A percentile compares a stretch with the other conserved stretches of the same genome.
These are phyloP conservation scores for Trichosporon sp. DNA, from an alignment of 1,284 basidiomycete species.

Conservation along the genomic window DNA sequence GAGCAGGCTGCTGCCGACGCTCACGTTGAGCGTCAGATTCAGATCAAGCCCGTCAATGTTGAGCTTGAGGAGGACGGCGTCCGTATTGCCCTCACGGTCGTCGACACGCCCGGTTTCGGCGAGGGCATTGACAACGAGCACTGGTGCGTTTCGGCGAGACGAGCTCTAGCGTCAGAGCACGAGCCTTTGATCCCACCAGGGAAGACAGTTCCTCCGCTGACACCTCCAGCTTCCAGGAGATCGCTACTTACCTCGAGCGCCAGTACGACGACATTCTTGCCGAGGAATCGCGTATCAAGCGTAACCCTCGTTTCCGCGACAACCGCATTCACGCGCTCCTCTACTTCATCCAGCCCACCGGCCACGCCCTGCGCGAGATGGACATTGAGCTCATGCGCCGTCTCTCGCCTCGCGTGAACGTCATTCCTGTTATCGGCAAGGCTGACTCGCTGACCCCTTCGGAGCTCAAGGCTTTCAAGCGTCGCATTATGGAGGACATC, in stretches of 20 bases:
- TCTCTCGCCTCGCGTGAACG: constrained; percentile 93
- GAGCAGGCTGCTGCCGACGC: constrained; percentile 60
- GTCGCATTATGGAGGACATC: constrained; percentile 96
- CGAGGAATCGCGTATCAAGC: constrained; percentile 98
- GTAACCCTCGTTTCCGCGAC: constrained; percentile 98
- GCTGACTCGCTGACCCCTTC: constrained; percentile 88
- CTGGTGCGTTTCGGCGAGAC: constrained; percentile 61
- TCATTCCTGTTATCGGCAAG: constrained; percentile 98
- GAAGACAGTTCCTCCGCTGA: background rate
- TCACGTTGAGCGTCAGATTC: constrained; percentile 89
- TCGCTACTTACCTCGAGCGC: constrained; percentile 92
- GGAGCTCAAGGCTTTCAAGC: constrained; percentile 88
- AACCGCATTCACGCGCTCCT: constrained; percentile 92
- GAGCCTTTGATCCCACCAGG: background rate
- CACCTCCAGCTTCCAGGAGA: constrained; percentile 77
- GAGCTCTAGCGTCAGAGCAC: background rate
- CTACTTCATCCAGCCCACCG: constrained; percentile 96
- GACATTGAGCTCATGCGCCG: constrained; percentile 98
- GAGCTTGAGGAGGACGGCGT: constrained; percentile 99
- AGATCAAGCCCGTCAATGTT: constrained; percentile 91
- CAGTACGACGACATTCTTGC: constrained; percentile 99
- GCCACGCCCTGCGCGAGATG: constrained; percentile 89
- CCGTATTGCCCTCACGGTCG: constrained; percentile 94
- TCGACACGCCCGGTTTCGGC: constrained; percentile 98
- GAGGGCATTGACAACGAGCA: constrained; percentile 99